Base-by-base conservation (phyloP, 345 rosid genomes). In the Cardamine chenopodiifolia region DNA sequence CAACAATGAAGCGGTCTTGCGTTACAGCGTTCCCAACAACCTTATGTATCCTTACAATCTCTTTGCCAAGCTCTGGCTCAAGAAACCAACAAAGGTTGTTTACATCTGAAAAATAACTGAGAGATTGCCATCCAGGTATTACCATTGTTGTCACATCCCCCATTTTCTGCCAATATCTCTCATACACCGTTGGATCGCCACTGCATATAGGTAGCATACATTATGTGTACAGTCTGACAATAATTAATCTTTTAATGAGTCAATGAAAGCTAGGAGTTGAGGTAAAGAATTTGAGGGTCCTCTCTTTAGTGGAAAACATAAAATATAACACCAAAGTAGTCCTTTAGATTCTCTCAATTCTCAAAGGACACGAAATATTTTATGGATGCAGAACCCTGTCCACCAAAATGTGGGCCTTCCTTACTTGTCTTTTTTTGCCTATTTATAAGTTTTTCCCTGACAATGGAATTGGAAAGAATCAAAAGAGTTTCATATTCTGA, bases 161-260 rank as follows among this genome's bases (percentile, higher is more conserved):
- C 76, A 62, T 75, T 79, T 83, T 71, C 62, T 71, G 82, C 98
- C 97, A 94, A 37, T 82, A 91, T 29, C 47, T 84, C 80, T 87
- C 95, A 37, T 91, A 94, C 87, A 94, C 84, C 0, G 91, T 91
- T 22, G 98, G 98, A 80, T 94, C 97, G 15, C 98, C 98, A 57
- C 98, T 94, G 84, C 81, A 35, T 71, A 62, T 14, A 64, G 65
- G 25, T 75, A 69, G 31, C 64, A 40, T 31, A 55, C 44, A 25
- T 49, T 34, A 26, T n/a, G 15, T 54, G 1, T 52, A 53, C 29
- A 39, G 8, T 7, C 2, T 23, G 57, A 63, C 35, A 73, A 40
- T 14, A n/a, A 15, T 7, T 54, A 31, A 29, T 14, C 34, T 28
- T 63, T 35, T 35, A 9, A 1, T 14, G 8, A 42, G 19, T n/a